phyloP scores from a whole-genome alignment of 2,329 filamentous ascomycete species.

The Aspergillus transmontanensis region DNA sequence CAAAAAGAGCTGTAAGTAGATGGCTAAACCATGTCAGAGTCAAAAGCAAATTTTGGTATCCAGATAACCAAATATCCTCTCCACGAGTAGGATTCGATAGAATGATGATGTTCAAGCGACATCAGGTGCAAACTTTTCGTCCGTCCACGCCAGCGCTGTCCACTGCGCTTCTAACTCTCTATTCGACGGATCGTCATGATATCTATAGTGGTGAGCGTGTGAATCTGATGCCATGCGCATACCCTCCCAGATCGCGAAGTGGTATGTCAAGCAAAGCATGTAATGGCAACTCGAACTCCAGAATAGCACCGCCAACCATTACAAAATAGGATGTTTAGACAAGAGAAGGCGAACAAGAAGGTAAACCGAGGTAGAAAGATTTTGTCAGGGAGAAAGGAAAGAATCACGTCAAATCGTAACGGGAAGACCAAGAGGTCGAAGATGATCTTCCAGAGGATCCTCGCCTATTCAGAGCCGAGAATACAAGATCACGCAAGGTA shows the following conservation, averaged over 20 bases:
- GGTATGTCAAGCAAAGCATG: slow-evolving; percentile 16
- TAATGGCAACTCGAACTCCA: slow-evolving; percentile 22
- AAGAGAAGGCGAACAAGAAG: slow-evolving; percentile 3
- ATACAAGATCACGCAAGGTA: slow-evolving; percentile 9
- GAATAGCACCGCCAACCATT: slow-evolving; percentile 21
- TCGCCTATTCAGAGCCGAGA: background rate
- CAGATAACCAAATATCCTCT: slow-evolving; percentile 8
- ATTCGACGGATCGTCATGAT: slow-evolving; percentile 23
- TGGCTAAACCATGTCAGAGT: slow-evolving; percentile 12
- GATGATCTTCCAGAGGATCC: background rate
- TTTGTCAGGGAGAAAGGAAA: slow-evolving; percentile 7
- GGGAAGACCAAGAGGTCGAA: slow-evolving; percentile 10
- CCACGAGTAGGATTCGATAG: background rate
- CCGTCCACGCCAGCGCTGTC: slow-evolving; percentile 21
- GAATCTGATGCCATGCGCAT: slow-evolving; percentile 21
- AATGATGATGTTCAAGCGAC: slow-evolving; percentile 11
- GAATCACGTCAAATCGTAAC: slow-evolving; percentile 29
- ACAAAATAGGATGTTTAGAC: slow-evolving; percentile 6
- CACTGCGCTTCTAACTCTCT: slow-evolving; percentile 25
- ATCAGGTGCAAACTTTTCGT: slow-evolving; percentile 18
- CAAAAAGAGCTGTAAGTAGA: background rate
- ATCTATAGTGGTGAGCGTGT: slow-evolving; percentile 26
- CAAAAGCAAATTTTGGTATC: slow-evolving; percentile 9
- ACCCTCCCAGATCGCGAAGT: slow-evolving; percentile 22
- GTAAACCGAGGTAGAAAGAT: background rate